phyloP scores from a whole-genome alignment of 768 basidiomycete genomes.

The Suillus subaureus region DNA sequence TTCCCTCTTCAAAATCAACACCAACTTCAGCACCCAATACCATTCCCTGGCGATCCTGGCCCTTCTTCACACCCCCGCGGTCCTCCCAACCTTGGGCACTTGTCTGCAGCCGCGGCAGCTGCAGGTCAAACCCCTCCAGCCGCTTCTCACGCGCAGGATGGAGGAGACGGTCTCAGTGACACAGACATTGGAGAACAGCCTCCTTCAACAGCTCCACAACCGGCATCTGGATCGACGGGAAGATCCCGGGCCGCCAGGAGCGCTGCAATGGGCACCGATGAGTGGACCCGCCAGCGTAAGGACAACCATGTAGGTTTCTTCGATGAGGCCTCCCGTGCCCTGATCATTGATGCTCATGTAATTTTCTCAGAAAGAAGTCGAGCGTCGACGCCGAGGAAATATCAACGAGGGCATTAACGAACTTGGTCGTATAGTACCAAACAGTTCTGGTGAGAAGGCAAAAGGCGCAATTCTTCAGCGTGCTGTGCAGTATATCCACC shows the following conservation, averaged over 20 bases:
- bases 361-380: slow-evolving; percentile 87
- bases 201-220: slow-evolving; percentile 27
- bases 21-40: slow-evolving; percentile 27
- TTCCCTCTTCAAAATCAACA: slow-evolving; percentile 36
- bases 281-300: slow-evolving; percentile 79
- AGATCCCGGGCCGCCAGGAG: slow-evolving; percentile 55
- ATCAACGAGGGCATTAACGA: slow-evolving; percentile 97
- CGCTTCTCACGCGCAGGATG: slow-evolving; percentile 18
- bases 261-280: slow-evolving; percentile 70
- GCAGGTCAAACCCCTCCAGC: slow-evolving; percentile 45
- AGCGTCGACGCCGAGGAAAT: slow-evolving; percentile 90
- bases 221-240: slow-evolving; percentile 31
- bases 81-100: slow-evolving; percentile 63
- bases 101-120: slow-evolving; percentile 46
- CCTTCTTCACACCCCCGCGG: slow-evolving; percentile 75
- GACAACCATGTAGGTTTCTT: slow-evolving; percentile 72
- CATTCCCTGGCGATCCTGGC: slow-evolving; percentile 55
- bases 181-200: slow-evolving; percentile 30
- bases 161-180: slow-evolving; percentile 28
- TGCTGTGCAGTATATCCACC: slow-evolving; percentile 90
- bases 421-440: slow-evolving; percentile 86
- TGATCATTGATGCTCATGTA: slow-evolving; percentile 6
- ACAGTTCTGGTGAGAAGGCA: slow-evolving; percentile 82
- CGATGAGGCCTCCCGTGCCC: neutral
- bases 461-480: slow-evolving; percentile 89